A percentile compares a stretch with the other conserved stretches of the same genome.
phyloP scores from a whole-genome alignment of 225 moss, liverwort and hornwort genomes.

The Pseudoscleropodium purum region DNA sequence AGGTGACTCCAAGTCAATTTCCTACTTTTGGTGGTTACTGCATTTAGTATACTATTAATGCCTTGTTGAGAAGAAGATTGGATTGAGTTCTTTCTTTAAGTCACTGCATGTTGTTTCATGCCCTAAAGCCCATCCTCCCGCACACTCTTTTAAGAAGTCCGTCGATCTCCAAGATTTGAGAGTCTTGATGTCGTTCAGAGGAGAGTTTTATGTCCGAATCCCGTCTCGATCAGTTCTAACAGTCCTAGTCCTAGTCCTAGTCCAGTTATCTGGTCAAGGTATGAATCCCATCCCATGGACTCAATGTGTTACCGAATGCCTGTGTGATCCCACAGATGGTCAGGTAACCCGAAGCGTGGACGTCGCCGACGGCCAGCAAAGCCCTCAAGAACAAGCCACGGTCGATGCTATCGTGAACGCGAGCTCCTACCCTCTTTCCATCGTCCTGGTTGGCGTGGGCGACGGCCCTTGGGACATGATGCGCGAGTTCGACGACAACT shows the following conservation, averaged over 20 bases:
- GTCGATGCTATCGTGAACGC: slow-evolving; percentile 82
- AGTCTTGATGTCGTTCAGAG: neutral
- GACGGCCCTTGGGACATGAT: slow-evolving; percentile 99
- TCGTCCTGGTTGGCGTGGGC: slow-evolving; percentile 86
- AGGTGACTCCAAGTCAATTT: neutral
- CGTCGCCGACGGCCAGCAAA: slow-evolving; percentile 43
- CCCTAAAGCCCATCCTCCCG: neutral
- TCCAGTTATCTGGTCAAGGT: neutral
- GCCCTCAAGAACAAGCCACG: slow-evolving; percentile 73
- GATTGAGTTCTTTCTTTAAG: neutral
- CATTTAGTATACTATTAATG: no score
- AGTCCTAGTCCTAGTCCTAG: neutral
- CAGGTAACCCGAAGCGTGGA: slow-evolving; percentile 94
- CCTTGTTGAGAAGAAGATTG: neutral
- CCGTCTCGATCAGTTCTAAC: neutral
- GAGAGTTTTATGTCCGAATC: neutral
- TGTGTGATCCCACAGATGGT: slow-evolving; percentile 16
- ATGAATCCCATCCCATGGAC: neutral
- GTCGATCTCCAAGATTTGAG: neutral
- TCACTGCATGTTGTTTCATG: neutral
- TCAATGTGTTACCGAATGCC: neutral
- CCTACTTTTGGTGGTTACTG: neutral
- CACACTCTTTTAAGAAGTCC: no score
- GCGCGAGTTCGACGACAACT: slow-evolving; percentile 86
- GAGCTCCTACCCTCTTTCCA: slow-evolving; percentile 80